phyloP scores from a whole-genome alignment of 495 filamentous ascomycete species.

The Sordaria brevicollis region DNA sequence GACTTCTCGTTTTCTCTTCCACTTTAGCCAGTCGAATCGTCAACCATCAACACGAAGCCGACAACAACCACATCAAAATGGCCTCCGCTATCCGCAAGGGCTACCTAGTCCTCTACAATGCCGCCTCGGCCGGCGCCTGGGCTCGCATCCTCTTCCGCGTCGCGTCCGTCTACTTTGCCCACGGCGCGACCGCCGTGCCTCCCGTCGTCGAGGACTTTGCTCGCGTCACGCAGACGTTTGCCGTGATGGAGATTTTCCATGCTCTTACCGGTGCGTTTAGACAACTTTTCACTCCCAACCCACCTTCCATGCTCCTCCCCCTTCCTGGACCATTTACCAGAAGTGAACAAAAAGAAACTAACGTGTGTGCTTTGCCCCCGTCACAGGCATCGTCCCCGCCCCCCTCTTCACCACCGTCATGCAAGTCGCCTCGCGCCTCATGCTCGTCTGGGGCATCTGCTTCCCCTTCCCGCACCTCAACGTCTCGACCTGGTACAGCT shows the following conservation, averaged over 20 bases:
- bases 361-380: no score
- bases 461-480: conserved; percentile 52
- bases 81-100: conserved; percentile 33
- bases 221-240: conserved; percentile 72
- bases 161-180: conserved; percentile 21
- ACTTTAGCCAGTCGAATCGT: neutral
- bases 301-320: neutral
- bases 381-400: conserved; percentile 71
- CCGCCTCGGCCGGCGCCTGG: conserved; percentile 67
- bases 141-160: conserved; percentile 51
- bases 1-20: neutral
- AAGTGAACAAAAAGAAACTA: neutral
- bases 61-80: neutral
- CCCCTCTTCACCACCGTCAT: conserved; percentile 77
- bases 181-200: conserved; percentile 25
- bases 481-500: conserved; percentile 43
- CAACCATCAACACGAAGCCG: neutral
- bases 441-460: conserved; percentile 76
- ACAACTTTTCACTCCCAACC: neutral
- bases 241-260: conserved; percentile 75
- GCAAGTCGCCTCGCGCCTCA: conserved; percentile 73
- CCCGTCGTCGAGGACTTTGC: conserved; percentile 52
- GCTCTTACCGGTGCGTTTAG: conserved; percentile 47
- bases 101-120: conserved; percentile 82
- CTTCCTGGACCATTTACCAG: neutral